phyloP scores from a whole-genome alignment of 495 filamentous ascomycete species.

The Clohesyomyces aquaticus region DNA sequence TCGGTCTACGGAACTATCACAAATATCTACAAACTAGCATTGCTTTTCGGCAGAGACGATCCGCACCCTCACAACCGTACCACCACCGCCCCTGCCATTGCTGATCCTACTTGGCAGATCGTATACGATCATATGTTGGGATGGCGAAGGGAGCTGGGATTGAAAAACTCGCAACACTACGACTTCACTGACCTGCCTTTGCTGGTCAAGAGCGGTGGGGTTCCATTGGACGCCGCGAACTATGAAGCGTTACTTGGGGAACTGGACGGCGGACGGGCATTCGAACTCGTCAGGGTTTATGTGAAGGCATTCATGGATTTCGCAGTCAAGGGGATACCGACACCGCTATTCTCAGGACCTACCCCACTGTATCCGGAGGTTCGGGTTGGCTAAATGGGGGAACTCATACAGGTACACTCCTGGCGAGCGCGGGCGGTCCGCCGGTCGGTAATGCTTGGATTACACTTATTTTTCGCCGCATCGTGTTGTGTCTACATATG shows the following conservation, averaged over 20 bases:
- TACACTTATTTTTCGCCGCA: too few species aligned
- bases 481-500: too few species aligned
- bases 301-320: conserved; percentile 24
- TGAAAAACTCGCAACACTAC: conserved; percentile 14
- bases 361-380: background rate
- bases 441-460: background rate
- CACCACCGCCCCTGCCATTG: too few species aligned
- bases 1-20: conserved; percentile 5
- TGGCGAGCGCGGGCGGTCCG: background rate
- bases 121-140: conserved; percentile 13
- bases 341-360: background rate
- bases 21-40: conserved; percentile 11
- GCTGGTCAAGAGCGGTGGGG: conserved; percentile 11
- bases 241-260: background rate
- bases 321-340: conserved; percentile 2
- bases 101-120: conserved; percentile 19
- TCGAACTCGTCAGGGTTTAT: conserved; percentile 14
- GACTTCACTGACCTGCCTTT: conserved; percentile 22
- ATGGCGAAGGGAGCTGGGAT: conserved; percentile 24
- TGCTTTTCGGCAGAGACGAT: conserved; percentile 27
- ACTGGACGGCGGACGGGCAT: conserved; percentile 12
- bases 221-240: background rate
- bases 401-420: background rate
- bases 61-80: conserved; percentile 21
- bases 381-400: background rate